These are phyloP conservation scores for Trifolium fragiferum DNA, from an alignment of 306 rosid genomes.

Conservation along the genomic window DNA sequence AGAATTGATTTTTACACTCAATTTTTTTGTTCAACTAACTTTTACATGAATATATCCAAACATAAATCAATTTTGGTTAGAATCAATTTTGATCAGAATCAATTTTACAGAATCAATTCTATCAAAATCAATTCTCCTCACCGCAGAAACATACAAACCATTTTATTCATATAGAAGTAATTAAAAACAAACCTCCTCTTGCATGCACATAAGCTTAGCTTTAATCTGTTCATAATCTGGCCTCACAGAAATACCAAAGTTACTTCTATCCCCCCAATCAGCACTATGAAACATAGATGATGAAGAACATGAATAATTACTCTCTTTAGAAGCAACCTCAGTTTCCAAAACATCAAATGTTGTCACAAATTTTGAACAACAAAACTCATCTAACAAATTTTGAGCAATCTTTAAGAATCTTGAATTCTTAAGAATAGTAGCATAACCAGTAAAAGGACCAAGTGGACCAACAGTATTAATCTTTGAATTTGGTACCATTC, in stretches of 20 bases:
- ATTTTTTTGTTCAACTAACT: too few relatives aligned
- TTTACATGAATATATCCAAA: too few relatives aligned
- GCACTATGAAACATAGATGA: constrained; percentile 56
- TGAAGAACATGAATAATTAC: constrained; percentile 55
- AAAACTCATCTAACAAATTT: constrained; percentile 69
- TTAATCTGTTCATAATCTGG: constrained; percentile 78
- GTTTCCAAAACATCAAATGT: constrained; percentile 45
- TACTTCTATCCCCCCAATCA: constrained; percentile 55
- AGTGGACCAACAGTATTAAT: constrained; percentile 68
- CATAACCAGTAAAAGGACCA: constrained; percentile 96
- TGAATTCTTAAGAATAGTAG: constrained; percentile 81
- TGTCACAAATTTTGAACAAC: constrained; percentile 39
- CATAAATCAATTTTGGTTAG: too few relatives aligned
- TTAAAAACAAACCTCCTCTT: constrained; percentile 78
- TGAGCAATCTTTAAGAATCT: constrained; percentile 81
- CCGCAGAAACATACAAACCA: too few relatives aligned
- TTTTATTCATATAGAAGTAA: background rate
- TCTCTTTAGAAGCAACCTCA: constrained; percentile 42
- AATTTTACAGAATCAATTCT: too few relatives aligned
- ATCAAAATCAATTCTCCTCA: too few relatives aligned
- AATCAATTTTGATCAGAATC: too few relatives aligned
- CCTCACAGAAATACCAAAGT: constrained; percentile 50
- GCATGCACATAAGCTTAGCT: constrained; percentile 81
- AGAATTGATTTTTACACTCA: too few relatives aligned
- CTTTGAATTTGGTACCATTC: constrained; percentile 32